phyloP scores from a whole-genome alignment of 352 stramenopile species.

The Lagenidium giganteum region DNA sequence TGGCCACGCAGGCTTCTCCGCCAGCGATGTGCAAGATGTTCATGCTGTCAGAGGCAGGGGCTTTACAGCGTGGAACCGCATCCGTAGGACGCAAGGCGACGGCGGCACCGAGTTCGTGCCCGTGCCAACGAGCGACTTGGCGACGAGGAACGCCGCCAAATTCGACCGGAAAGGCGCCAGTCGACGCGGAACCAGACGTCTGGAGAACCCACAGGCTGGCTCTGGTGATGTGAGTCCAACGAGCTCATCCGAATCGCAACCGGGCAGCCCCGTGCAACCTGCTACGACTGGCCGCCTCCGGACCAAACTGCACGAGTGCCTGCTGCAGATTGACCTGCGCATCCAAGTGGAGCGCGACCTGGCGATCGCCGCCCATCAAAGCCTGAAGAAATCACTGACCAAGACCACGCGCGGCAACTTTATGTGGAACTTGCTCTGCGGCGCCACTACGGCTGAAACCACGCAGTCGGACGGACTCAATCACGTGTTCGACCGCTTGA shows the following conservation, averaged over 20 bases:
- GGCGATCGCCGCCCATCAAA: constrained; percentile 23
- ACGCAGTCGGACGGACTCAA: constrained; percentile 47
- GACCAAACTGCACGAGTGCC: constrained; percentile 54
- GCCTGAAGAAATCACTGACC: constrained; percentile 18
- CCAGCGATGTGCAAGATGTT: constrained; percentile 1
- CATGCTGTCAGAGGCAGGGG: constrained; percentile 17
- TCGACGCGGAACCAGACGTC: too few relatives aligned
- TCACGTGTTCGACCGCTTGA: constrained; percentile 50
- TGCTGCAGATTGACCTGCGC: constrained; percentile 46
- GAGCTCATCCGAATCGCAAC: too few relatives aligned
- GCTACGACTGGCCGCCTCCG: constrained; percentile 43
- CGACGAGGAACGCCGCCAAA: too few relatives aligned
- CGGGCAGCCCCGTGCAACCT: too few relatives aligned
- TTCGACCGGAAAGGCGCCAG: too few relatives aligned
- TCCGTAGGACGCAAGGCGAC: constrained; percentile 24
- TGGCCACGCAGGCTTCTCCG: constrained; percentile 1
- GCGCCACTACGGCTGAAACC: constrained; percentile 20
- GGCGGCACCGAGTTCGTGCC: constrained; percentile 30
- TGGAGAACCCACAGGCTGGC: constrained; percentile 37
- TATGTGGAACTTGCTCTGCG: constrained; percentile 70
- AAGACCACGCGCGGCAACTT: constrained; percentile 24
- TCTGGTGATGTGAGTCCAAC: constrained; percentile 22
- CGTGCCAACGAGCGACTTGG: constrained; percentile 23
- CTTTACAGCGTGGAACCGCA: constrained; percentile 40
- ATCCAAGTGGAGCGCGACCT: constrained; percentile 42